Evolutionary conservation across 2,329 filamentous ascomycete genomes (phyloP).

Genomic region (Geosmithia putterillii): DNA sequence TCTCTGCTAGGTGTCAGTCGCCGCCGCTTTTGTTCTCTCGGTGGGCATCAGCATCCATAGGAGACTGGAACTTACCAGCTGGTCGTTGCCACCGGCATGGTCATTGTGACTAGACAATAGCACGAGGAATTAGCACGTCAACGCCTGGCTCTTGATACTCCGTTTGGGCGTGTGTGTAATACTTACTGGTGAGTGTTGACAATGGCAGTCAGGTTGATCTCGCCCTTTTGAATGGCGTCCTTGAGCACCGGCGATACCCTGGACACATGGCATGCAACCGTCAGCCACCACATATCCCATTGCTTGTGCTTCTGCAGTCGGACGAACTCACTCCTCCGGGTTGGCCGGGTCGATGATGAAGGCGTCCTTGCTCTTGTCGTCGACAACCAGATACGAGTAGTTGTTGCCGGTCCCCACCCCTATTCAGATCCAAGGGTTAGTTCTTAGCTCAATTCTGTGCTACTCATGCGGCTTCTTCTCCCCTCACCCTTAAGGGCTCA

Average conservation of each 20-base stretch:
- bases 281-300: conserved; percentile 2
- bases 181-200: conserved; percentile 95
- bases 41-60: no score
- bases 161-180: neutral
- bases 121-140: neutral
- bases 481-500: conserved; percentile 15
- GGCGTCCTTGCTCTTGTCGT: conserved; percentile 63
- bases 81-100: conserved; percentile 82
- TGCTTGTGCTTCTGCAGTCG: neutral
- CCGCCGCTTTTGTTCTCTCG: neutral
- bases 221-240: conserved; percentile 55
- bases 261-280: neutral
- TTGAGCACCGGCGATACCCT: conserved; percentile 56
- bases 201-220: conserved; percentile 76
- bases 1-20: no score
- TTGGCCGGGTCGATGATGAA: conserved; percentile 73
- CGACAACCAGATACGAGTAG: conserved; percentile 73
- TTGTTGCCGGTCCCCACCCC: conserved; percentile 71
- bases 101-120: conserved; percentile 65
- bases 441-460: neutral
- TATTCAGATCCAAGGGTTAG: conserved; percentile 18
- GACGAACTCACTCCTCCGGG: conserved; percentile 52
- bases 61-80: conserved; percentile 55
- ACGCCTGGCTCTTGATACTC: no score
- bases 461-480: neutral